Evolutionary conservation across 257 asterid genomes (phyloP), one percentile per base, ranked within the genome.

Genomic region (Solanum lignicaule): DNA sequence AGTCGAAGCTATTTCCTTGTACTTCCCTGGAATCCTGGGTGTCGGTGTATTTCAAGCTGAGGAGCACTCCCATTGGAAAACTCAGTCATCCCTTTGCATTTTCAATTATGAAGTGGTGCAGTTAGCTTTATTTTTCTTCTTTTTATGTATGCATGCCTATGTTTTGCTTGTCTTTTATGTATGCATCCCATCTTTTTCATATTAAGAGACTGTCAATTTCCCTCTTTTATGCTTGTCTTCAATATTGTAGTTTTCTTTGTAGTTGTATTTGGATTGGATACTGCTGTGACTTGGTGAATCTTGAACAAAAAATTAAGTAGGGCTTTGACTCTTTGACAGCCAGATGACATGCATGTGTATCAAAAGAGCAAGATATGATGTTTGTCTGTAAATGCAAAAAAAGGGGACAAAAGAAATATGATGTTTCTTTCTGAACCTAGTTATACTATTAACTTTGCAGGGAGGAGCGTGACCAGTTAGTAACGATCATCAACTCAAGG

Each of bases 391-490:
- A 29, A 48, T 18, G 21, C 5, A 11, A 5, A 9, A 78, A 18
- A 82, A 29, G 20, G 55, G 31, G 11, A 31, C 39, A 31, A 20
- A 9, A 10, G 39, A 48, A 43, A 81, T 23, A 39, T 29, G 31
- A 48, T 82, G 43, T 48, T 79, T 31, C 68, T 31, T 48, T 82
- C 25, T 48, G 41, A 48, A 82, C 71, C 46, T 48, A 29, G 36
- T 48, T 86, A 31, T 86, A 76, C 38, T 72, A 35, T 90, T 76
- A 87, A 43, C 81, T 82, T 82, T 16, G 29, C 91, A 97, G 99
- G 92, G 94, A 93, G 90, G 99, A 97, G 92, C 90, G 92, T 92
- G 93, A 96, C 92, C 93, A 90, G 91, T 89, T 97, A 89, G 88
- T 91, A 83, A 91, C 76, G 87, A 87, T 92, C 62, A 92, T 97